A percentile compares a stretch with the other conserved stretches of the same genome.
phyloP scores from a whole-genome alignment of 225 moss, liverwort and hornwort genomes.

The Neckera pumila region DNA sequence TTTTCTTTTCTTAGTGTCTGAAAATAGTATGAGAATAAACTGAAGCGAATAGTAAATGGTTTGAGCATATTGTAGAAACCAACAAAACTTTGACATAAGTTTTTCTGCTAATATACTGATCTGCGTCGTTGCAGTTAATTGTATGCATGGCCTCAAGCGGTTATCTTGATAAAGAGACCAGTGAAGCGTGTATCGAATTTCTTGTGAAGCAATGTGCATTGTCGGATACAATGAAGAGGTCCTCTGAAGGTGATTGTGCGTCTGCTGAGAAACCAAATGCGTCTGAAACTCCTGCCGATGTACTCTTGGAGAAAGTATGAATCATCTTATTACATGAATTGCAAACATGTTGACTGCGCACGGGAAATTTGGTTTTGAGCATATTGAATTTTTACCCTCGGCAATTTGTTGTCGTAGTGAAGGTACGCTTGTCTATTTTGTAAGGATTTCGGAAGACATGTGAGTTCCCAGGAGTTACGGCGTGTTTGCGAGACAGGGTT shows the following conservation, averaged over 20 bases:
- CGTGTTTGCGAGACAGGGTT: slow-evolving; percentile 31
- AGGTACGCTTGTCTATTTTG: neutral
- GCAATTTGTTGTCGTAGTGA: neutral
- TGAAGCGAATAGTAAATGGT: neutral
- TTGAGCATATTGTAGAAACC: neutral
- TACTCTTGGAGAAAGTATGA: slow-evolving; percentile 18
- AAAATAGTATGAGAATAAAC: neutral
- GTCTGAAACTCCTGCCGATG: slow-evolving; percentile 1
- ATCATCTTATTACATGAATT: neutral
- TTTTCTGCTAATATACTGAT: neutral
- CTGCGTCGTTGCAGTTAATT: slow-evolving; percentile 49
- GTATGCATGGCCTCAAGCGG: slow-evolving; percentile 71
- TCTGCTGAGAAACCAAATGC: slow-evolving; percentile 26
- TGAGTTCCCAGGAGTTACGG: slow-evolving; percentile 14
- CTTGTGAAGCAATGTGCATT: slow-evolving; percentile 85
- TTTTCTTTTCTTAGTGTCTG: neutral
- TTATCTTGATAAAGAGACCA: slow-evolving; percentile 47
- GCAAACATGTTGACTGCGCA: neutral
- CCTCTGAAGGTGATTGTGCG: slow-evolving; percentile 30
- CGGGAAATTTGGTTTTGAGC: neutral
- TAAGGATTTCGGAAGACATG: slow-evolving; percentile 25
- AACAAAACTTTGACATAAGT: neutral
- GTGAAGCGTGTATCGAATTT: slow-evolving; percentile 72
- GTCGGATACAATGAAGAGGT: slow-evolving; percentile 14
- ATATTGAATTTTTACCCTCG: neutral